phyloP scores from a whole-genome alignment of 2,329 filamentous ascomycete genomes.

The Diaporthe sp. region DNA sequence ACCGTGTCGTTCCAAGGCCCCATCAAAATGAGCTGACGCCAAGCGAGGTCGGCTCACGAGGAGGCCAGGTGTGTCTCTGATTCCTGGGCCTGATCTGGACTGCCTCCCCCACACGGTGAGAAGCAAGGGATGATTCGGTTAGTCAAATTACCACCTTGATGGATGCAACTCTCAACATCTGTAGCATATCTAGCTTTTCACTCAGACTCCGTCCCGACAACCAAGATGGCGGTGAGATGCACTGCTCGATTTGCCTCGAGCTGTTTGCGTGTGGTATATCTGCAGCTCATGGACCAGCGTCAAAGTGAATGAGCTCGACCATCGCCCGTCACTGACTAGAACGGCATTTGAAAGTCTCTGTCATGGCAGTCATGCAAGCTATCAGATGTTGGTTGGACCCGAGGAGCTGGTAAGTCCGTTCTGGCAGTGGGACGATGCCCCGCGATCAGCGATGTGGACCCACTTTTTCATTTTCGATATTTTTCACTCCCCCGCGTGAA shows the following conservation, averaged over 20 bases:
- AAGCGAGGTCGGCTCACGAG: constrained; percentile 21
- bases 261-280: not conserved
- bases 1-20: not conserved
- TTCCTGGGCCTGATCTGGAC: constrained; percentile 19
- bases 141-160: not conserved
- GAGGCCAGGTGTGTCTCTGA: not conserved
- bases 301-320: not conserved
- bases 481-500: too few relatives aligned
- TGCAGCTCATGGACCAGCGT: not conserved
- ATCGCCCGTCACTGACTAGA: not conserved
- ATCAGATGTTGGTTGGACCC: constrained; percentile 25
- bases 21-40: constrained; percentile 30
- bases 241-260: not conserved
- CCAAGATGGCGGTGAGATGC: not conserved
- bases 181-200: not conserved
- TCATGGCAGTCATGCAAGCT: not conserved
- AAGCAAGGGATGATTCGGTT: constrained; percentile 22
- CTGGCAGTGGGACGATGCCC: constrained; percentile 29
- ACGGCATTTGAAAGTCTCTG: constrained; percentile 7
- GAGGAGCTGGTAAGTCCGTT: constrained; percentile 29
- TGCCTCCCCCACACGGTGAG: constrained; percentile 11
- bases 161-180: constrained; percentile 5
- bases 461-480: too few relatives aligned
- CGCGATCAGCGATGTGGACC: too few relatives aligned
- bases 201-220: not conserved